Evolutionary conservation across 2,329 filamentous ascomycete species (phyloP).

Genomic region (Zasmidium angulare): DNA sequence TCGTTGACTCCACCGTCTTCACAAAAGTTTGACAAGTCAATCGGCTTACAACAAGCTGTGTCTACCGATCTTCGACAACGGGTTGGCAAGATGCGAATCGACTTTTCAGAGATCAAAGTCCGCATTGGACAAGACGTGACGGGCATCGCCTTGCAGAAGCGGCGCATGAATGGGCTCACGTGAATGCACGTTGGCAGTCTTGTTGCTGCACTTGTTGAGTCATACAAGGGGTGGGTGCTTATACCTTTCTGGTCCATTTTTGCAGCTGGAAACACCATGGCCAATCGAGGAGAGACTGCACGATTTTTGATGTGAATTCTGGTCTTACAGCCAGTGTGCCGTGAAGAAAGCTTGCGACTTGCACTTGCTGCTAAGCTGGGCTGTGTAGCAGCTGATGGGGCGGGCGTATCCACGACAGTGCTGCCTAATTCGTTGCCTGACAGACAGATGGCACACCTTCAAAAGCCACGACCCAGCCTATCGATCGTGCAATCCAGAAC

Average conservation of each 20-base stretch:
- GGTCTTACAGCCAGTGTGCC: no score
- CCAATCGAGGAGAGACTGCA: no score
- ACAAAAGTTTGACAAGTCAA: neutral
- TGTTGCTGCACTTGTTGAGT: neutral
- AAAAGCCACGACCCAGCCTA: no score
- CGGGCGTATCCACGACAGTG: neutral
- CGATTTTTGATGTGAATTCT: no score
- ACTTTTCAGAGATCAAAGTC: slow-evolving; percentile 47
- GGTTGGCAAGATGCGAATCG: slow-evolving; percentile 17
- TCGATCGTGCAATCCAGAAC: no score
- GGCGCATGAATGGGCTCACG: neutral
- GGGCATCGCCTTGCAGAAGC: slow-evolving; percentile 21
- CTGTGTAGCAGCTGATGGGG: no score
- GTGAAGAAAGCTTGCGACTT: no score
- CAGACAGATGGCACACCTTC: no score
- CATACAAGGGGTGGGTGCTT: no score
- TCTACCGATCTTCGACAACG: slow-evolving; percentile 9
- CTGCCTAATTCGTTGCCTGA: neutral
- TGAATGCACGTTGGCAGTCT: neutral
- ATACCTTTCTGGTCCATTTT: no score
- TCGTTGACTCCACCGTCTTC: slow-evolving; percentile 64
- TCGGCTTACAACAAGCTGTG: neutral
- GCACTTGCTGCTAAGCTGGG: no score
- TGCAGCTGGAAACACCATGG: no score
- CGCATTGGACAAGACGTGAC: slow-evolving; percentile 45